Evolutionary conservation across 1,284 basidiomycete genomes (phyloP), one percentile per base, ranked within the genome.

Genomic region (Schizopora paradoxa): DNA sequence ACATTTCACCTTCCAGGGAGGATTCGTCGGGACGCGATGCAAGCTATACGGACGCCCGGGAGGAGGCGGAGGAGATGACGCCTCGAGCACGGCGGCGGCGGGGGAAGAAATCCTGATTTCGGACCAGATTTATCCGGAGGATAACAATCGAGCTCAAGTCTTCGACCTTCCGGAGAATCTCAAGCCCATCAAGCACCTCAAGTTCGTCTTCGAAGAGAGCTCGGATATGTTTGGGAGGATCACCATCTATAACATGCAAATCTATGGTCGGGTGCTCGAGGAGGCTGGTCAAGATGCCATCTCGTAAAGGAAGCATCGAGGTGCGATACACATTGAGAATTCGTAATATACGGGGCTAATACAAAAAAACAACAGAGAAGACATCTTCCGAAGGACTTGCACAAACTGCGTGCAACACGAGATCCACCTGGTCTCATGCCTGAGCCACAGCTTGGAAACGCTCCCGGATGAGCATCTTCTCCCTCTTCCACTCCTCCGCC

Each of bases 171-270:
- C 51, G 28, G 42, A 49, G 47, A 13, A 47, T 53, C 8, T 44
- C 38, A 6, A 41, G 45, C 3, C 25, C 47, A 21, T 51, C 28
- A 13, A 41, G 49, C 36, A 46, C 51, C 8, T 90, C 53, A 82
- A 74, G 59, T 59, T 90, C n/a, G 65, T 82, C 2, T 88, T 88
- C 54, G 79, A 86, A 54, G 73, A 77, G 58, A 86, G 84, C 58
- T 86, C 85, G 11, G 84, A 87, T 62, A 82, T 87, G 56, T 88
- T 87, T 57, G 84, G 84, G 39, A 71, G 84, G 57, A 73, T 88
- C 40, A 86, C 77, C 6, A 60, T 87, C 43, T 87, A 86, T 56
- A 79, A 86, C 58, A 55, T 87, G 27, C 69, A 68, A 52, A 43
- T 86, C 19, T 66, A 76, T 43, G 78, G 78, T 10, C 40, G 18